phyloP scores from a whole-genome alignment of 306 rosid species.

The Vigna radiata region DNA sequence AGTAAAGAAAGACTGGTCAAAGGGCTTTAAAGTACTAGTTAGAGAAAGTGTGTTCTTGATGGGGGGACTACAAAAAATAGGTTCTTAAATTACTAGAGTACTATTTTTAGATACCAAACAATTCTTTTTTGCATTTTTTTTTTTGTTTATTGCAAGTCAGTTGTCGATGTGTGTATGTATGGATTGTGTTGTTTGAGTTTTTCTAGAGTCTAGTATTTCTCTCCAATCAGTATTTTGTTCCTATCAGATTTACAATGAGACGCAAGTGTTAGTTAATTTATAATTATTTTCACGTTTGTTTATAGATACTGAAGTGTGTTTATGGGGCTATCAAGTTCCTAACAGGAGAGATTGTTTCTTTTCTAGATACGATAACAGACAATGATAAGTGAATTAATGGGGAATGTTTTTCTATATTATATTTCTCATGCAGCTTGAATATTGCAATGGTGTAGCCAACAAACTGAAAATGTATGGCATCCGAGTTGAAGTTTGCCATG shows the following conservation, averaged over 20 bases:
- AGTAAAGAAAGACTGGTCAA: not conserved
- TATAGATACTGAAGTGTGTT: not conserved
- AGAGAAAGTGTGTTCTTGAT: not conserved
- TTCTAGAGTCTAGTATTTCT: not conserved
- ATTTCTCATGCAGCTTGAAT: constrained; percentile 64
- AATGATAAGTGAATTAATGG: constrained; percentile 14
- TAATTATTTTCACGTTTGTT: constrained; percentile 4
- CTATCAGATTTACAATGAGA: not conserved
- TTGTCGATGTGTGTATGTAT: not conserved
- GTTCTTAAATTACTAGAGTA: not conserved
- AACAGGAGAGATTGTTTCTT: not conserved
- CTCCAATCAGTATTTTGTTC: not conserved
- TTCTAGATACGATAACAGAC: not conserved
- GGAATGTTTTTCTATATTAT: constrained; percentile 34
- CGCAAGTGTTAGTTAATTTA: not conserved
- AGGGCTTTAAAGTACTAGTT: too few species aligned
- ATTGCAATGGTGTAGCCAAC: constrained; percentile 70
- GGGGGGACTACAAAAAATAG: not conserved
- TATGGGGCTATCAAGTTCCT: constrained; percentile 12
- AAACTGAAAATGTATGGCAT: constrained; percentile 72
- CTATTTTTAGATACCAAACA: not conserved
- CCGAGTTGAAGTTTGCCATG: constrained; percentile 82
- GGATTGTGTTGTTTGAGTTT: not conserved
- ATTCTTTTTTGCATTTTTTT: not conserved
- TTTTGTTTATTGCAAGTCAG: not conserved